Evolutionary conservation across 2,329 filamentous ascomycete genomes (phyloP), one percentile per base, ranked within the genome.

Genomic region (Plenodomus tracheiphilus): DNA sequence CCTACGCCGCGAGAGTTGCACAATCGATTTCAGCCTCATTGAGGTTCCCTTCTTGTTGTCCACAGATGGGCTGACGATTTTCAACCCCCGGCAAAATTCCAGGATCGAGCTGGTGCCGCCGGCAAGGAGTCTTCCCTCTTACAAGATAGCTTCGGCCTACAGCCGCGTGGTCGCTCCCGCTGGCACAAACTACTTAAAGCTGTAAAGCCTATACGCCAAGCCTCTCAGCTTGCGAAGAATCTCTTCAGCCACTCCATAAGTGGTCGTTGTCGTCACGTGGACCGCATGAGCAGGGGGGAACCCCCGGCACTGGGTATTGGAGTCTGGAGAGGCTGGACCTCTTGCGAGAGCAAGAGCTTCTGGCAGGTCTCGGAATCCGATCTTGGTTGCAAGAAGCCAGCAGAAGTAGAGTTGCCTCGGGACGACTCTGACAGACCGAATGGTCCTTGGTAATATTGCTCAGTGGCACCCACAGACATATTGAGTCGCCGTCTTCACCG

Each of bases 371-470:
- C 47, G 40, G 54, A 59, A 45, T 58, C 53, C 53, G 13, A 61
- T 25, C 22, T 25, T 25, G 22, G 50, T 54, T 56, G 64, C 49
- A 65, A 70, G 65, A 68, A 65, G 68, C 62, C 68, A 65, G 65
- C 64, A 61, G 66, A 65, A 48, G 64, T 68, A 49, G 58, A 60
- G 51, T 41, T 42, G 53, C 48, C 46, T 43, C 59, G 25, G 30
- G 47, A 55, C 39, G 28, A 37, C 50, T 59, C 59, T 60, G 65
- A 68, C 41, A 69, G 65, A 52, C 61, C 58, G 53, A 32, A 59
- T 56, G 56, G 62, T 56, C 64, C 67, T 39, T 68, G 66, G 66
- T 65, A 63, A 21, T 59, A 59, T 67, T 68, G 56, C 61, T 66
- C 40, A 43, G 39, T 65, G 57, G 64, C 56, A 70, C 58, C 50